Evolutionary conservation across 495 filamentous ascomycete genomes (phyloP).

Genomic region (Acidiella bohemica): DNA sequence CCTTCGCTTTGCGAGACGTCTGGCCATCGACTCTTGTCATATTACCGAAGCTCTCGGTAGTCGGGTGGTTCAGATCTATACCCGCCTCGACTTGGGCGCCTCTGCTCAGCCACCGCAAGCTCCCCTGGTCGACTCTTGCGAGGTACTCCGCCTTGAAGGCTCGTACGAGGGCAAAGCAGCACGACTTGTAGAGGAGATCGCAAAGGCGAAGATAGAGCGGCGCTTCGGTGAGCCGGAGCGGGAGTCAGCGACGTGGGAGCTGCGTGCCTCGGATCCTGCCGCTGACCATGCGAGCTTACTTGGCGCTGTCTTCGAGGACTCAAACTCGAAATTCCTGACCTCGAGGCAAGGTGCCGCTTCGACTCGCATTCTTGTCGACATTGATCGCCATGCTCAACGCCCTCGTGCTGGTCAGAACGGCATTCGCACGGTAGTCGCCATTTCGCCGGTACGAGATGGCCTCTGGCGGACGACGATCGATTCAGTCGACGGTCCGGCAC

Average conservation of each 20-base stretch:
- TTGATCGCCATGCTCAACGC: slow-evolving; percentile 42
- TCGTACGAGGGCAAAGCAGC: slow-evolving; percentile 67
- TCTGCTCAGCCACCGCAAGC: slow-evolving; percentile 1
- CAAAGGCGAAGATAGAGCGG: slow-evolving; percentile 73
- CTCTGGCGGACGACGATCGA: slow-evolving; percentile 47
- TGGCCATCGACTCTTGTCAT: slow-evolving; percentile 38
- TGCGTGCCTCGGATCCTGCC: slow-evolving; percentile 48
- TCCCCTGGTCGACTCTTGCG: slow-evolving; percentile 16
- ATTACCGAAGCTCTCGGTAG: slow-evolving; percentile 43
- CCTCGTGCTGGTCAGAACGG: slow-evolving; percentile 53
- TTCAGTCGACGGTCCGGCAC: slow-evolving; percentile 46
- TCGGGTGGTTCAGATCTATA: slow-evolving; percentile 54
- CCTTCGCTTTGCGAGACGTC: slow-evolving; percentile 59
- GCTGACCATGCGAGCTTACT: slow-evolving; percentile 52
- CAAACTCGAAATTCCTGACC: slow-evolving; percentile 2
- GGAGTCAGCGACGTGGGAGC: slow-evolving; percentile 64
- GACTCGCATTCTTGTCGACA: slow-evolving; percentile 49
- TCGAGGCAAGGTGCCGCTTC: slow-evolving; percentile 36
- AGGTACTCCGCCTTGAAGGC: slow-evolving; percentile 53
- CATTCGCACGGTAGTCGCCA: slow-evolving; percentile 35
- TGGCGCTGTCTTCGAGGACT: slow-evolving; percentile 64
- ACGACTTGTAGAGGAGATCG: slow-evolving; percentile 71
- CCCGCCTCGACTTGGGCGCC: slow-evolving; percentile 3
- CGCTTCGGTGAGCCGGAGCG: slow-evolving; percentile 66
- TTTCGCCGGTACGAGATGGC: slow-evolving; percentile 27